Percentiles rank a stretch among this genome's conserved stretches.
Evolutionary conservation across 257 asterid species (phyloP).

Genomic region (Solanum peruvianum): DNA sequence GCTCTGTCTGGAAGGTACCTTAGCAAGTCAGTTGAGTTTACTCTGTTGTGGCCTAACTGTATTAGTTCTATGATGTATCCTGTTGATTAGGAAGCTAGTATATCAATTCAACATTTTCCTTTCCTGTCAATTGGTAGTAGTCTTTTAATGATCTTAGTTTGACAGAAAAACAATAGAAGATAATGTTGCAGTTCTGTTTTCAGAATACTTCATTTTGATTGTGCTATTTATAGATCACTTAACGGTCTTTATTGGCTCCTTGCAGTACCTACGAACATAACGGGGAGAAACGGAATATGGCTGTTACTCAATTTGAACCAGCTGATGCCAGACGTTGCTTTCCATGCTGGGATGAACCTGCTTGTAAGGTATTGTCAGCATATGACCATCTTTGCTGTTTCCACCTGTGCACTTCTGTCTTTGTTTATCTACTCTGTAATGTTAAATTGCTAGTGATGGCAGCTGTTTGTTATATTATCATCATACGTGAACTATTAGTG

Average conservation of each 20-base stretch:
- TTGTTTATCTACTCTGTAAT: neutral
- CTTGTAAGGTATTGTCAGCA: conserved; percentile 56
- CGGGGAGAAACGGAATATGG: conserved; percentile 26
- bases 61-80: neutral
- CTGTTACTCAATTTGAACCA: conserved; percentile 56
- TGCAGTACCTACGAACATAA: conserved; percentile 72
- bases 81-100: neutral
- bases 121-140: neutral
- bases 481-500: neutral
- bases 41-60: neutral
- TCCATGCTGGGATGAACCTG: conserved; percentile 99
- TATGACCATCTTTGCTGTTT: neutral
- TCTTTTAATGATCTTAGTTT: neutral
- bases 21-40: neutral
- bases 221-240: neutral
- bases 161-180: neutral
- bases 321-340: conserved; percentile 98
- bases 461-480: neutral
- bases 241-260: neutral
- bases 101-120: neutral
- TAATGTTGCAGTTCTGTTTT: neutral
- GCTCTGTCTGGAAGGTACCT: neutral
- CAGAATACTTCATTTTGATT: neutral
- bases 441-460: neutral
- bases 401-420: neutral